A percentile compares a stretch with the other conserved stretches of the same genome.
Conservation (phyloP, 257 asterid species). For the Marsdenia floribunda region DNA sequence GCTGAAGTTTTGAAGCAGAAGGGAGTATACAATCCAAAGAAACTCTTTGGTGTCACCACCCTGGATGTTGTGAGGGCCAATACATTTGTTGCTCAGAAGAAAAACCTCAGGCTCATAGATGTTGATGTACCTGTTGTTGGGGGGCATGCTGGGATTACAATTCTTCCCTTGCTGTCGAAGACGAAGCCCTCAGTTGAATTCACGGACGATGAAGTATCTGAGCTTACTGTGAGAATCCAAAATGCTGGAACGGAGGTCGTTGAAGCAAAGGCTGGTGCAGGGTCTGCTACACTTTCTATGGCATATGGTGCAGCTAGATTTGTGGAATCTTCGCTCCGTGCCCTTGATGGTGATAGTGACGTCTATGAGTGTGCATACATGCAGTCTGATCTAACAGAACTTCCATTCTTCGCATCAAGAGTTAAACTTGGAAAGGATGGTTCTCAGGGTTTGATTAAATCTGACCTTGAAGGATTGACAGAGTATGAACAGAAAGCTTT, state of each 20-base stretch:
- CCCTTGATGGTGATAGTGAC: conserved; percentile 74
- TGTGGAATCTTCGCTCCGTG: conserved; percentile 83
- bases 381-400: conserved; percentile 63
- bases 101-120: conserved; percentile 63
- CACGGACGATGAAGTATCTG: conserved; percentile 59
- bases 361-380: conserved; percentile 70
- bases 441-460: conserved; percentile 62
- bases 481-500: conserved; percentile 73
- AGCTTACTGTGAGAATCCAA: conserved; percentile 68
- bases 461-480: conserved; percentile 66
- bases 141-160: conserved; percentile 85
- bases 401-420: conserved; percentile 87
- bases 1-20: conserved; percentile 74
- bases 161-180: conserved; percentile 71
- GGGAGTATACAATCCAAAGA: conserved; percentile 73
- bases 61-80: conserved; percentile 85
- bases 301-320: conserved; percentile 88
- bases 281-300: conserved; percentile 93
- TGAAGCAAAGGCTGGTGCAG: conserved; percentile 93
- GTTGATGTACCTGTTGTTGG: conserved; percentile 81
- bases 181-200: conserved; percentile 56
- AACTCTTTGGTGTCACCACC: conserved; percentile 80
- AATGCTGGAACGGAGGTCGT: conserved; percentile 94
- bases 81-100: conserved; percentile 65
- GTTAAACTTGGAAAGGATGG: conserved; percentile 74